These are phyloP conservation scores for Scedosporium apiospermum DNA, from an alignment of 2,329 filamentous ascomycete species.

Conservation along the genomic window DNA sequence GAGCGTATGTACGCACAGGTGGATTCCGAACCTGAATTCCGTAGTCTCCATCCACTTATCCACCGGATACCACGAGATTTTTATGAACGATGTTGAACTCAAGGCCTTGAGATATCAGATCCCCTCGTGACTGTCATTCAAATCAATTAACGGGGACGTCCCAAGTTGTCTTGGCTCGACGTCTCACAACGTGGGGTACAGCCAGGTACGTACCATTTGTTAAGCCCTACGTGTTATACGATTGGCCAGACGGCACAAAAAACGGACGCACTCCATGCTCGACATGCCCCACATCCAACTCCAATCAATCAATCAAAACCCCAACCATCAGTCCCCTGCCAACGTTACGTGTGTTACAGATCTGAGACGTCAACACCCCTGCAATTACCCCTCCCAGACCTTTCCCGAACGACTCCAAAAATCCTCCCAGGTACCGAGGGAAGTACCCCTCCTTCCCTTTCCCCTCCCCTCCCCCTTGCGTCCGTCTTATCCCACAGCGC, in stretches of 20 bases:
- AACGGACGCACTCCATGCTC: background rate
- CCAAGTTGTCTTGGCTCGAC: background rate
- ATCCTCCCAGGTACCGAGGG: background rate
- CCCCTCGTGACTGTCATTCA: background rate
- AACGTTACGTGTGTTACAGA: constrained; percentile 4
- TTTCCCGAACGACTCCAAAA: background rate
- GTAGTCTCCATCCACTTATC: background rate
- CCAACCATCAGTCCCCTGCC: background rate
- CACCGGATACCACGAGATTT: background rate
- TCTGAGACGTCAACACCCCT: constrained; percentile 6
- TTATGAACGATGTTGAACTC: background rate
- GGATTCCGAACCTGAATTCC: too few species aligned
- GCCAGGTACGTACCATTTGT: background rate
- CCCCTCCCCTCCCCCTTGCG: background rate
- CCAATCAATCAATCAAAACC: background rate
- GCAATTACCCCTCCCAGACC: constrained; percentile 1
- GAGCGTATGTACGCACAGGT: too few species aligned
- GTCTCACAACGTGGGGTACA: background rate
- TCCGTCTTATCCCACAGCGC: background rate
- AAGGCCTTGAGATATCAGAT: background rate
- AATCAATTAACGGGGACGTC: background rate
- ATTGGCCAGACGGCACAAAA: background rate
- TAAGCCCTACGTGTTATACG: background rate
- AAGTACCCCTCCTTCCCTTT: background rate
- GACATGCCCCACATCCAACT: background rate